Evolutionary conservation across 345 rosid genomes (phyloP).

Genomic region (Combretum micranthum): DNA sequence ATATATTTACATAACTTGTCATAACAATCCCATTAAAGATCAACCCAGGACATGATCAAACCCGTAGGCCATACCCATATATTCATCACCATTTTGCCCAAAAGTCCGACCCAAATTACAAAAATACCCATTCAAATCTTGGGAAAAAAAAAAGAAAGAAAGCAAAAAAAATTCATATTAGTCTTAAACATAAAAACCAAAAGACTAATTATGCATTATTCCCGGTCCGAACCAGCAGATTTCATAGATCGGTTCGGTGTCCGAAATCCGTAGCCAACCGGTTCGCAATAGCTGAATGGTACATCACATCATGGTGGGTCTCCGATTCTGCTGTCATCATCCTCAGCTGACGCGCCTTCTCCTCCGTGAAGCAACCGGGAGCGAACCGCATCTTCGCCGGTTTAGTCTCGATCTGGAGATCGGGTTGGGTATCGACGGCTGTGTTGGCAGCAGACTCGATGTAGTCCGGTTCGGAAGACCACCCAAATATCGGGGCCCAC

Average conservation of each 20-base stretch:
- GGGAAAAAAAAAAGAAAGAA: no score
- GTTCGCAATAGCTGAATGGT: constrained; percentile 64
- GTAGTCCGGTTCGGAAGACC: constrained; percentile 52
- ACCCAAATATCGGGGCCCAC: constrained; percentile 56
- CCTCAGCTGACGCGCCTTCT: constrained; percentile 57
- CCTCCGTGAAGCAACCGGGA: constrained; percentile 48
- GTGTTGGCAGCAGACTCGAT: constrained; percentile 17
- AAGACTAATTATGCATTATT: background rate
- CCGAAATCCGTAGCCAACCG: constrained; percentile 50
- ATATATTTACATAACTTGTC: no score
- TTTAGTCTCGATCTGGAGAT: constrained; percentile 7
- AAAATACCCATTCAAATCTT: no score
- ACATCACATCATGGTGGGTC: constrained; percentile 63
- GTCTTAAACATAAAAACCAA: no score
- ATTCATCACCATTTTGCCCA: no score
- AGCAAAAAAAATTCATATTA: no score
- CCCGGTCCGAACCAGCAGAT: background rate
- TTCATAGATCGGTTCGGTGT: constrained; percentile 15
- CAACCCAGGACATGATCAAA: no score
- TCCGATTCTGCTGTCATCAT: constrained; percentile 34
- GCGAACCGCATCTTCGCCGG: constrained; percentile 20
- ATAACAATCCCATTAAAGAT: no score
- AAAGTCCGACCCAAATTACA: no score
- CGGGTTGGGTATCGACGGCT: constrained; percentile 2
- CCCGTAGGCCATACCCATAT: no score